These are phyloP conservation scores for Shiraia bambusicola DNA, from an alignment of 2,329 filamentous ascomycete species.

Conservation along the genomic window DNA sequence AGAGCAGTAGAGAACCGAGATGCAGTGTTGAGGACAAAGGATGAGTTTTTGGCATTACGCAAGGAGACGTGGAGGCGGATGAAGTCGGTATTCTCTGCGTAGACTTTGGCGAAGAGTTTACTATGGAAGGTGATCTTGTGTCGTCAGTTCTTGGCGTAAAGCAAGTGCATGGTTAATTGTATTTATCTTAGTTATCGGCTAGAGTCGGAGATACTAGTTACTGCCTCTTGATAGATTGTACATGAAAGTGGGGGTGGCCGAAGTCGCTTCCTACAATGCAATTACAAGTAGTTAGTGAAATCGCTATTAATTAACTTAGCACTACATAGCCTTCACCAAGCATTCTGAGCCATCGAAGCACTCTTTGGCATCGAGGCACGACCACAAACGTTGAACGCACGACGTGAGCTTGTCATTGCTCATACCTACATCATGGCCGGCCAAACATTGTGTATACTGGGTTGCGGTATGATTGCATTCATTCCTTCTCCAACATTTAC, in stretches of 20 bases:
- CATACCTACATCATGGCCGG: conserved; percentile 13
- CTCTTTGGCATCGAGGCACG: too few relatives aligned
- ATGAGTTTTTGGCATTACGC: conserved; percentile 32
- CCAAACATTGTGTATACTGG: conserved; percentile 28
- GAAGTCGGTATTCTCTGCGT: conserved; percentile 3
- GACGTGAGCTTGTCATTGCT: not conserved
- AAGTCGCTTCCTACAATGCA: conserved; percentile 3
- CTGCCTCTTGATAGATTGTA: not conserved
- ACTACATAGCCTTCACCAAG: not conserved
- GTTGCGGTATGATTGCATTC: conserved; percentile 25
- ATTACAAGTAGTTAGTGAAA: too few relatives aligned
- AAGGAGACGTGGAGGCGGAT: conserved; percentile 26
- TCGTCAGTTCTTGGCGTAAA: too few relatives aligned
- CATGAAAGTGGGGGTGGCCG: conserved; percentile 3
- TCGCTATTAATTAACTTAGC: too few relatives aligned
- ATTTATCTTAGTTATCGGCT: conserved; percentile 6
- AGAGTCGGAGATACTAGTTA: conserved; percentile 5
- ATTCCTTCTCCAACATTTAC: not conserved
- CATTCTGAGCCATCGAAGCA: too few relatives aligned
- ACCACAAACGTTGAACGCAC: not conserved
- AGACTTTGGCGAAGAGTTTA: too few relatives aligned
- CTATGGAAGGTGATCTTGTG: too few relatives aligned
- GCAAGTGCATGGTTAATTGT: too few relatives aligned
- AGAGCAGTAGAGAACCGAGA: conserved; percentile 62
- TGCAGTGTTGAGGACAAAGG: conserved; percentile 53